Evolutionary conservation across 2,329 filamentous ascomycete genomes (phyloP), one percentile per base, ranked within the genome.

Genomic region (Penicillium sp.): DNA sequence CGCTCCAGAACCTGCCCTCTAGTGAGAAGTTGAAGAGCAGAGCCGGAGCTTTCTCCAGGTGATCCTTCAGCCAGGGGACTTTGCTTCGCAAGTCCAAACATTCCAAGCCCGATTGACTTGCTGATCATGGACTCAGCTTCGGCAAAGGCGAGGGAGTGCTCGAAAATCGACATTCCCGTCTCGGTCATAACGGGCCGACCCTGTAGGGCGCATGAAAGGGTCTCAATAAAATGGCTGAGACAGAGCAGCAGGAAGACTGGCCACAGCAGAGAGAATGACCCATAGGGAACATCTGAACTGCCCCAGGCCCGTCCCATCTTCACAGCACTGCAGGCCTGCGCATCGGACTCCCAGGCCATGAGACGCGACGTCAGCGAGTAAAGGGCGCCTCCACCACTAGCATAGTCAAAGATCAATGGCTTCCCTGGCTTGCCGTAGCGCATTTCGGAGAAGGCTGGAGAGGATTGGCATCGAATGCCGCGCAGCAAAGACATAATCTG

Each of bases 161-260:
- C 95, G 71, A 98, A 97, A 2, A 97, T 86, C 0, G 93, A 97
- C 91, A 98, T 97, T 19, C 93, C 93, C 1, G 92, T 96, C 78
- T 98, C 95, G 0, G 91, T 90, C 65, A 91, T 87, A 0, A 92
- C 86, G 2, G 88, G 86, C 2, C 91, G 88, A 35, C 94, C 94
- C 75, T 97, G 92, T 7, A 98, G 85, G 10, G 94, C 92, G 75
- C 92, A 96, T 4, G 90, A 90, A 10, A 98, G 80, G 0, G 92
- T 95, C 77, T 98, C 95, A 22, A 97, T 81, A 69, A 98, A 94
- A 73, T 97, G 92, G 68, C 92, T 93, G 1, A 89, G 78, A 65
- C 86, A 88, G 9, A 90, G 72, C 4, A 78, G 72, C 56, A 82
- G 65, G 62, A 84, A 85, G 2, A 82, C 76, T 3, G 83, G 82